Percentiles rank a stretch among this genome's conserved stretches.
phyloP scores from a whole-genome alignment of 2,329 filamentous ascomycete species.

The Ophiostoma pallidulum region DNA sequence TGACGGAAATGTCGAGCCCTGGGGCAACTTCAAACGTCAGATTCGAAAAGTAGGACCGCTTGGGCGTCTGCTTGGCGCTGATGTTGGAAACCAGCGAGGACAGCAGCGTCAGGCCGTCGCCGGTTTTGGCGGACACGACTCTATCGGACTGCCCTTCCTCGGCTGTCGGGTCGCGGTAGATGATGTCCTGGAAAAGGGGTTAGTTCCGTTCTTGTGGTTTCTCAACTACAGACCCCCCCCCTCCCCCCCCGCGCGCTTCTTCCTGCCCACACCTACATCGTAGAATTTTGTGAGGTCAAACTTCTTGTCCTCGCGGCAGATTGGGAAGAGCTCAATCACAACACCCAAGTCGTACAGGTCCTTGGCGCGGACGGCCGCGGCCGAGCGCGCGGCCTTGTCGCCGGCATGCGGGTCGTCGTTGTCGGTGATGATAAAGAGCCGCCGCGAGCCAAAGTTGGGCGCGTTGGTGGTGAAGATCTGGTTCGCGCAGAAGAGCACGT shows the following conservation, averaged over 20 bases:
- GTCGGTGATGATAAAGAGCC: conserved; percentile 93
- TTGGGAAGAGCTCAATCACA: conserved; percentile 85
- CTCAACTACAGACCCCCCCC: too few species aligned
- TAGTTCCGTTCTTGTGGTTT: too few species aligned
- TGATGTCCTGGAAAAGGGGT: conserved; percentile 57
- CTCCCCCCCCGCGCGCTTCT: too few species aligned
- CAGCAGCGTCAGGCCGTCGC: conserved; percentile 53
- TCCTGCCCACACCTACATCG: conserved; percentile 52
- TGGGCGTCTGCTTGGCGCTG: conserved; percentile 79
- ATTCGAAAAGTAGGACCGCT: conserved; percentile 76
- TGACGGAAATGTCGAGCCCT: conserved; percentile 76
- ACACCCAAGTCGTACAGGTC: conserved; percentile 92
- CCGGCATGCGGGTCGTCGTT: conserved; percentile 74
- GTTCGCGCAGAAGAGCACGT: conserved; percentile 88
- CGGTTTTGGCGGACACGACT: conserved; percentile 51
- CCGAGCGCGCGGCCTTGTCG: conserved; percentile 62
- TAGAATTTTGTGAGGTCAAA: conserved; percentile 88
- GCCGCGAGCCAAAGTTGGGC: conserved; percentile 83
- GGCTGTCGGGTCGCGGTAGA: conserved; percentile 69
- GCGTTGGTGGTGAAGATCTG: conserved; percentile 94
- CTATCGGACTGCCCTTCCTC: conserved; percentile 53
- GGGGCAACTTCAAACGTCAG: conserved; percentile 84
- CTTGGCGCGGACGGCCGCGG: conserved; percentile 79
- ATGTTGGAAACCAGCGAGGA: conserved; percentile 82
- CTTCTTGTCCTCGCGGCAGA: conserved; percentile 56